Evolutionary conservation across 345 rosid species (phyloP).

Genomic region (Citrus hindsii): DNA sequence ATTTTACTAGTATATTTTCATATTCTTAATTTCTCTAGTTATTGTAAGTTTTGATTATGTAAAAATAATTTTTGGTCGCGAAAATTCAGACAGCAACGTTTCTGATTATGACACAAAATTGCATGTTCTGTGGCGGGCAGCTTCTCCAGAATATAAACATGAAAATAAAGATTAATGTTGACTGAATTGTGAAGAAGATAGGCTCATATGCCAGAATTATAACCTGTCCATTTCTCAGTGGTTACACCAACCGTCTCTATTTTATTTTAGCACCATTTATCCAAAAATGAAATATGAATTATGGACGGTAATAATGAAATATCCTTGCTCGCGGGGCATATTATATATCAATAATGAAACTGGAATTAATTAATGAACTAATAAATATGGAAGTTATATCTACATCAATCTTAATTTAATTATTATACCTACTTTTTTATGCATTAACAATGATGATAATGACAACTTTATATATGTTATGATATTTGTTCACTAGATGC

Average conservation of each 20-base stretch:
- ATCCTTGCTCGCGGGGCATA: too few relatives aligned
- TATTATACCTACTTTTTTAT: background rate
- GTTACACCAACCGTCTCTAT: background rate
- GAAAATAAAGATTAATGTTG: background rate
- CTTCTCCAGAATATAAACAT: background rate
- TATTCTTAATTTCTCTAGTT: background rate
- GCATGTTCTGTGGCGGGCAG: conserved; percentile 7
- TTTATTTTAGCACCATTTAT: background rate
- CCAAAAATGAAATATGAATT: background rate
- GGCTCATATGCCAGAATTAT: background rate
- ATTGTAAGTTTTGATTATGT: background rate
- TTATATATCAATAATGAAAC: background rate
- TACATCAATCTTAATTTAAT: background rate
- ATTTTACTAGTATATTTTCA: background rate
- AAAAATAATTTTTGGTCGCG: background rate
- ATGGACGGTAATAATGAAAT: background rate
- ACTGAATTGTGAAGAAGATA: background rate
- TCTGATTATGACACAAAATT: conserved; percentile 1
- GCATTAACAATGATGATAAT: conserved; percentile 3
- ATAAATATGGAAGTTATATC: conserved; percentile 14
- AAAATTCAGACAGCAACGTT: conserved; percentile 16
- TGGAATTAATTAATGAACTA: conserved; percentile 3
- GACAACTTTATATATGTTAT: background rate
- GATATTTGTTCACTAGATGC: background rate
- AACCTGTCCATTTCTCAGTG: conserved; percentile 1